These are phyloP conservation scores for Termitomyces sp. DNA, from an alignment of 768 basidiomycete species.

Conservation along the genomic window DNA sequence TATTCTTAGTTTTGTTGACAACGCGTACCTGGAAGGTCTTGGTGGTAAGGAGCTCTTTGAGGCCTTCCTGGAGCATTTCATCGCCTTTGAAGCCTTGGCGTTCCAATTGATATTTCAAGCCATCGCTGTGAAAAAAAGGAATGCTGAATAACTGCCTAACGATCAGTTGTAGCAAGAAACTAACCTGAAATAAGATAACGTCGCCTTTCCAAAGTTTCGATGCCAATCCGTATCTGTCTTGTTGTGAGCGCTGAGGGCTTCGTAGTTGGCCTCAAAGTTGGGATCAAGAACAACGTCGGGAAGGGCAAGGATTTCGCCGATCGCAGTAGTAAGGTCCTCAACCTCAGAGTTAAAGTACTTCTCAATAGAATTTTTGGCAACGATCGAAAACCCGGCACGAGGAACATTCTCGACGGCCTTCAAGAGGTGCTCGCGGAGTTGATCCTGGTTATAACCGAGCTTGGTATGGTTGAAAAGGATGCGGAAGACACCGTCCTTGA, in stretches of 20 bases:
- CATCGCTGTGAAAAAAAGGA: slow-evolving; percentile 18
- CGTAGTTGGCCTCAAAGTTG: slow-evolving; percentile 33
- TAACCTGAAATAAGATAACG: slow-evolving; percentile 27
- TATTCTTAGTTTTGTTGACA: slow-evolving; percentile 26
- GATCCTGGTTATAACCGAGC: slow-evolving; percentile 29
- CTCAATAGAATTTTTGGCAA: slow-evolving; percentile 29
- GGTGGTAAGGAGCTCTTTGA: slow-evolving; percentile 28
- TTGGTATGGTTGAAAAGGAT: slow-evolving; percentile 31
- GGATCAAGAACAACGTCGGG: slow-evolving; percentile 32
- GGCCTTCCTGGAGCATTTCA: slow-evolving; percentile 38
- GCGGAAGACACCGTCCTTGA: slow-evolving; percentile 36
- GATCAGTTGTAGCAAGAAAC: not conserved
- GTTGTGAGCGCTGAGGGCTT: slow-evolving; percentile 18
- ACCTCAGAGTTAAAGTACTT: slow-evolving; percentile 26
- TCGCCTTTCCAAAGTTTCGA: slow-evolving; percentile 21
- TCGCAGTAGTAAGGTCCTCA: slow-evolving; percentile 23
- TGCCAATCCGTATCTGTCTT: slow-evolving; percentile 26
- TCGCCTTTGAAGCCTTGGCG: slow-evolving; percentile 33
- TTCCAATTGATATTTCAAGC: slow-evolving; percentile 27
- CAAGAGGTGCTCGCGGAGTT: slow-evolving; percentile 20
- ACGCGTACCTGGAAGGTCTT: slow-evolving; percentile 36
- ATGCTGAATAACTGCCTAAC: not conserved
- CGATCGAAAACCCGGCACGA: slow-evolving; percentile 24
- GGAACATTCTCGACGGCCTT: slow-evolving; percentile 30
- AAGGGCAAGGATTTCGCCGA: slow-evolving; percentile 25